phyloP scores from a whole-genome alignment of 768 basidiomycete genomes.

The Candolleomyces efflorescens region DNA sequence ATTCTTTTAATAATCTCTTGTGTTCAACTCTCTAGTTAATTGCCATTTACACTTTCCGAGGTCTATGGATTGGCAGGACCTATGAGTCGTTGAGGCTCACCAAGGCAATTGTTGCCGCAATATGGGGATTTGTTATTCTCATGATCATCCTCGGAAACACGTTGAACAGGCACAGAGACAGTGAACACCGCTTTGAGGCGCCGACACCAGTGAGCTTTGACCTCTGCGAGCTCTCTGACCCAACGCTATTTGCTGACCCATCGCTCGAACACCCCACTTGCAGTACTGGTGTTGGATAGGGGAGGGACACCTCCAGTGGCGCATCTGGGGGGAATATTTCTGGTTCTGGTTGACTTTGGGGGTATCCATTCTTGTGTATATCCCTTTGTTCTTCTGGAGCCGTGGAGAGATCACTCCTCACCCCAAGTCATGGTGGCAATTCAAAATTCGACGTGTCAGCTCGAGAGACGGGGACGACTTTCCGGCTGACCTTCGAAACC shows the following conservation, averaged over 20 bases:
- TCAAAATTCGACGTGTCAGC: slow-evolving; percentile 15
- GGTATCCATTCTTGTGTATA: slow-evolving; percentile 28
- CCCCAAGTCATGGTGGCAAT: slow-evolving; percentile 29
- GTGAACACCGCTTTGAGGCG: slow-evolving; percentile 17
- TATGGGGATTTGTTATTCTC: slow-evolving; percentile 33
- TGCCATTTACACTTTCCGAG: slow-evolving; percentile 37
- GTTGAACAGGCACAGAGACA: slow-evolving; percentile 11
- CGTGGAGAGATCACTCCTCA: slow-evolving; percentile 29
- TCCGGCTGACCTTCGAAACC: slow-evolving; percentile 14
- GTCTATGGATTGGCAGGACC: slow-evolving; percentile 30
- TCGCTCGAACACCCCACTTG: not conserved
- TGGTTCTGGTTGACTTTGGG: slow-evolving; percentile 42
- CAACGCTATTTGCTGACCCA: not conserved
- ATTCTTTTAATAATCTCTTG: no score
- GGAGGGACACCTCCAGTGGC: slow-evolving; percentile 20
- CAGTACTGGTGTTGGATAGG: slow-evolving; percentile 45
- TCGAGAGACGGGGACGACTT: slow-evolving; percentile 5
- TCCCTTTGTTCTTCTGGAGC: slow-evolving; percentile 33
- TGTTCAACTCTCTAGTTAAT: slow-evolving; percentile 22
- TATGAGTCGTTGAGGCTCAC: slow-evolving; percentile 22
- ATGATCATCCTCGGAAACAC: slow-evolving; percentile 27
- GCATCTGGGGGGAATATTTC: slow-evolving; percentile 38
- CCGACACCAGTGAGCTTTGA: slow-evolving; percentile 31
- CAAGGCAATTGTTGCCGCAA: slow-evolving; percentile 18
- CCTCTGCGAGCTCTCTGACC: not conserved